A percentile compares a stretch with the other conserved stretches of the same genome.
phyloP scores from a whole-genome alignment of 768 basidiomycete genomes.

The Chlorophyllum brunneum region DNA sequence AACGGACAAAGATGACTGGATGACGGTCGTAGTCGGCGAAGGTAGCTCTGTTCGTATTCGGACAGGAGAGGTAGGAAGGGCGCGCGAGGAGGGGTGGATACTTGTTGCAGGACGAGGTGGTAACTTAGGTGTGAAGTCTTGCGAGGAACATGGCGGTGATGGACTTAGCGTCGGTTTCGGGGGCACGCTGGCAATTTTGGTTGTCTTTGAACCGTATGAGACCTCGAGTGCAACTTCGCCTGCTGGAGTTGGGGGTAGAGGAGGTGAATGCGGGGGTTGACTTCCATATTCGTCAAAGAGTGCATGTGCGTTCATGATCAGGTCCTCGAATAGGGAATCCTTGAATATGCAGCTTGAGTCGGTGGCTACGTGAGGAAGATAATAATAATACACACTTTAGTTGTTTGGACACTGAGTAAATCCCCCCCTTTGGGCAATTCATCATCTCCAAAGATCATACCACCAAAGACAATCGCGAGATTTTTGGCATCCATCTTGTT shows the following conservation, averaged over 20 bases:
- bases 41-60: constrained; percentile 23
- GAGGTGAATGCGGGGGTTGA: constrained; percentile 47
- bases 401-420: constrained; percentile 67
- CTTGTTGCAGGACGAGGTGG: constrained; percentile 67
- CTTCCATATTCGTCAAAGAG: constrained; percentile 61
- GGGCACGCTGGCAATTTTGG: constrained; percentile 55
- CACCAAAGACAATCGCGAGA: constrained; percentile 85
- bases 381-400: constrained; percentile 53
- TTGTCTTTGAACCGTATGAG: constrained; percentile 69
- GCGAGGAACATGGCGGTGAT: constrained; percentile 28
- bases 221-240: constrained; percentile 57
- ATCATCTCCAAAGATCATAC: constrained; percentile 90
- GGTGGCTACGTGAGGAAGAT: background rate
- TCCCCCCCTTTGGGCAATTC: constrained; percentile 79
- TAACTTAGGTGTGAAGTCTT: constrained; percentile 72
- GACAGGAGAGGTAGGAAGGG: constrained; percentile 47
- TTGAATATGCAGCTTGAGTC: constrained; percentile 10
- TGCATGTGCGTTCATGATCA: constrained; percentile 65
- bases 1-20: constrained; percentile 12
- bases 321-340: constrained; percentile 74
- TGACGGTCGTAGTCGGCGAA: background rate
- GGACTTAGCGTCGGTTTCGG: constrained; percentile 19
- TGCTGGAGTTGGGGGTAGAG: constrained; percentile 68
- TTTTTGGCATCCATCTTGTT: constrained; percentile 97
- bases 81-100: constrained; percentile 74